phyloP scores from a whole-genome alignment of 2,329 filamentous ascomycete genomes.

The Trichophyton verrucosum region DNA sequence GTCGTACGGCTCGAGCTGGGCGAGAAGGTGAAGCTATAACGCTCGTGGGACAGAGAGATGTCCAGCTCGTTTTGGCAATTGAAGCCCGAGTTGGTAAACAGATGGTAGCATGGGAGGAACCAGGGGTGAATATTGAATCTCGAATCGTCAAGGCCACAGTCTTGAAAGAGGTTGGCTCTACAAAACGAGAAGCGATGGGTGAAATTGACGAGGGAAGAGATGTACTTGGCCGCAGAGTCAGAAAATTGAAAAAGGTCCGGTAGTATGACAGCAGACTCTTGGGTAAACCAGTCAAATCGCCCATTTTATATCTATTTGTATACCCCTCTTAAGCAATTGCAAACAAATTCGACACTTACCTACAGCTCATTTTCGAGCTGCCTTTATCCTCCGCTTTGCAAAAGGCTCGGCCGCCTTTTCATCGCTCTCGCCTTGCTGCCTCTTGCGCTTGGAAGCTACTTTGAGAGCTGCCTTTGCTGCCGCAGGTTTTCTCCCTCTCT shows the following conservation, averaged over 20 bases:
- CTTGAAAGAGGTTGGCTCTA: slow-evolving; percentile 83
- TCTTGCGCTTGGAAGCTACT: neutral
- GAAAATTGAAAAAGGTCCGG: slow-evolving; percentile 34
- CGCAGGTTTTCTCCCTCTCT: neutral
- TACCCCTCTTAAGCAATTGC: neutral
- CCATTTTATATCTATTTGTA: neutral
- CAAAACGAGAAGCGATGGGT: slow-evolving; percentile 80
- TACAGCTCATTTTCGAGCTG: neutral
- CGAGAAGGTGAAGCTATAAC: slow-evolving; percentile 71
- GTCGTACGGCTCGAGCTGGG: slow-evolving; percentile 86
- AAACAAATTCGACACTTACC: neutral
- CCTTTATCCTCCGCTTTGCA: neutral
- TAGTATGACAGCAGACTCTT: slow-evolving; percentile 11
- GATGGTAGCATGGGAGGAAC: slow-evolving; percentile 77
- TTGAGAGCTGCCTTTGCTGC: neutral
- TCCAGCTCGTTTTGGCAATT: slow-evolving; percentile 79
- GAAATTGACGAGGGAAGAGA: slow-evolving; percentile 88
- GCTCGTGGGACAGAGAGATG: slow-evolving; percentile 84
- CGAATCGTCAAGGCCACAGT: slow-evolving; percentile 66
- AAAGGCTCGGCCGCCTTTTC: neutral
- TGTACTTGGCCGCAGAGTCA: slow-evolving; percentile 67
- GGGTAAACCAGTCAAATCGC: neutral
- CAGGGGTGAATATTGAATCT: slow-evolving; percentile 87
- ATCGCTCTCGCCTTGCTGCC: neutral
- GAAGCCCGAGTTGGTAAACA: slow-evolving; percentile 65